Base-by-base conservation (phyloP, 2,329 filamentous ascomycete genomes). In the Fusarium decemcellulare region DNA sequence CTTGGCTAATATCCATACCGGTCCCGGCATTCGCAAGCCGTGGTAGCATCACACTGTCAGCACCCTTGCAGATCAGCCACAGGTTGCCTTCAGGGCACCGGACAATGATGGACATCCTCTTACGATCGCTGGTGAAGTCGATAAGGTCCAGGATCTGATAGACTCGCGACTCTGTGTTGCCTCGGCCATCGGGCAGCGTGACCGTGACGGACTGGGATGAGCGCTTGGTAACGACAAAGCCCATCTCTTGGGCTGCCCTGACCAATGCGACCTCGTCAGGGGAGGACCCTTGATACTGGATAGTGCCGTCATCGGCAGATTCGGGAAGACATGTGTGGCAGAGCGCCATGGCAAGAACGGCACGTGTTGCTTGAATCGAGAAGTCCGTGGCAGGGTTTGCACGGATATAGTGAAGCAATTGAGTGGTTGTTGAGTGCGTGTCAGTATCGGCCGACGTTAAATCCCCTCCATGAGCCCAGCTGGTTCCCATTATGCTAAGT, bases 81-180 rank as follows among this genome's bases (percentile, higher is more conserved):
- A 97, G 90, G 12, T 91, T 88, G 4, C 90, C 88, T 74, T 97
- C 92, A 0, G 94, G 94, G 76, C 93, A 93, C 14, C 92, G 90
- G 1, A 97, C 88, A 27, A 97, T 82, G 48, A 97, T 90, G 0
- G 94, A 95, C 94, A 97, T 97, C 37, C 94, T 87, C 81, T 97
- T 97, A 16, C 94, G 87, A 67, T 91, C 90, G 80, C 92, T 96
- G 65, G 92, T 95, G 74, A 97, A 97, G 75, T 97, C 94, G 65
- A 97, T 93, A 5, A 96, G 86, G 73, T 97, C 93, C 30, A 97
- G 81, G 8, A 97, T 87, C 66, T 96, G 88, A 74, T 95, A 97
- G 3, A 18, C 10, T 14, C 18, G 42, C 23, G n/a, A 12, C 23
- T 29, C 42, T 4, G 18, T 12, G 12, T 15, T 11, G 23, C 42